Evolutionary conservation across 805 yeast species (phyloP), one percentile per base, ranked within the genome.

Genomic region (Ogataea degrootiae): DNA sequence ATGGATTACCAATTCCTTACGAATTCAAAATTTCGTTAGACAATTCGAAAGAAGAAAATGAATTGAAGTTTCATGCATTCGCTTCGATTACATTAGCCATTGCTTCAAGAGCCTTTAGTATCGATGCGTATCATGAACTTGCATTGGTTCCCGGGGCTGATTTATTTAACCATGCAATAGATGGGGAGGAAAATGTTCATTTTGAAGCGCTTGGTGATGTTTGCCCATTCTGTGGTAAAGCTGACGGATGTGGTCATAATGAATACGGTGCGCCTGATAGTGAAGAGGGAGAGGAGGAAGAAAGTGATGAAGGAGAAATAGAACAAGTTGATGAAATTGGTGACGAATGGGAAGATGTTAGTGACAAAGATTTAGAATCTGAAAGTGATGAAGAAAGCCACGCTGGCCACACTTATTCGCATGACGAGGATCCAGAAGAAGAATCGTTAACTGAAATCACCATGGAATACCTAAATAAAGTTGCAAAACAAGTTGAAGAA

Each of bases 131-230:
- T 60, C 88, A 85, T 56, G 86, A 82, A 33, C 72, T 83, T 31
- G 88, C 87, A 0, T 68, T 92, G 43, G 96, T 91, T 22, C 97
- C 97, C 0, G 87, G 90, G 15, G 97, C 97, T 0, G 96, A 91
- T 66, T 68, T 92, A 34, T 88, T 90, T 67, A 91, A 91, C 55
- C 97, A 90, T 60, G 62, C 69, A 38, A 63, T 73, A 6, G 74
- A 67, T 14, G 80, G 65, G 1, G 58, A 67, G 6, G 90, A 87
- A 51, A 73, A 78, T 55, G 89, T 83, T 9, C 84, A 82, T 64
- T 87, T 89, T 59, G 85, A 80, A 48, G 69, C 82, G 4, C 51
- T 73, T 4, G 64, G 57, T 16, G 67, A 61, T 31, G 68, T 77
- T 16, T 67, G 71, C 52, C 56, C 58, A 2, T 55, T 52, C 37